Conservation (phyloP, 257 asterid species). For the Primulina eburnea region DNA sequence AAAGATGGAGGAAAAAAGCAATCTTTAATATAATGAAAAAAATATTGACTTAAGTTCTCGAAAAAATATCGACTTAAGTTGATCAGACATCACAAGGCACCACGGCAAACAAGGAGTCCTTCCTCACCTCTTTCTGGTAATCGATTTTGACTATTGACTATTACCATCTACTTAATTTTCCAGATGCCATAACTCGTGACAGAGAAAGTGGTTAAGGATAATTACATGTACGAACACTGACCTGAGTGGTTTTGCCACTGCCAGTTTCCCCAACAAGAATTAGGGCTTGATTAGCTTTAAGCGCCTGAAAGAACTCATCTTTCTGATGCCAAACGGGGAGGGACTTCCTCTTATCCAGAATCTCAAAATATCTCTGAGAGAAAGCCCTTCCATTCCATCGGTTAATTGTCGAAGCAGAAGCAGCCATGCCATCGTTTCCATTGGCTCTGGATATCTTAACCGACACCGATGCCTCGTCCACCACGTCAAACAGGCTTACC, state of each 20-base stretch:
- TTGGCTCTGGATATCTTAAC: slow-evolving; percentile 49
- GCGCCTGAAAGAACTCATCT: slow-evolving; percentile 74
- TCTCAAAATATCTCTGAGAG: slow-evolving; percentile 74
- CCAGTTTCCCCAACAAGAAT: slow-evolving; percentile 98
- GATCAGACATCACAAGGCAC: neutral
- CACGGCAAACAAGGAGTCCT: neutral
- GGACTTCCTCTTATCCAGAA: slow-evolving; percentile 78
- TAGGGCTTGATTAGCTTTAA: slow-evolving; percentile 62
- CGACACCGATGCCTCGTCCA: slow-evolving; percentile 64
- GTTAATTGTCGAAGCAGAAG: slow-evolving; percentile 41
- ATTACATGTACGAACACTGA: slow-evolving; percentile 25
- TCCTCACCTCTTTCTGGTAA: neutral
- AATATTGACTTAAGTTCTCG: neutral
- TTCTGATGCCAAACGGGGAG: slow-evolving; percentile 99
- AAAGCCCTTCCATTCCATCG: slow-evolving; percentile 69
- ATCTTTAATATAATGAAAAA: no score
- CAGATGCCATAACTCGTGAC: neutral
- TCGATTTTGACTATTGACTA: neutral
- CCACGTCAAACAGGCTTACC: slow-evolving; percentile 90
- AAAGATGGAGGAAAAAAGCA: neutral
- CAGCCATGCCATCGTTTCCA: slow-evolving; percentile 33
- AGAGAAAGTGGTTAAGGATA: no score
- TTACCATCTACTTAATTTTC: neutral
- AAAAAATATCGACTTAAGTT: neutral
- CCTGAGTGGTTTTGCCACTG: slow-evolving; percentile 98